Evolutionary conservation across 169 alveolate genomes (phyloP), one percentile per base, ranked within the genome.

Genomic region (Plasmodium cynomolgi): DNA sequence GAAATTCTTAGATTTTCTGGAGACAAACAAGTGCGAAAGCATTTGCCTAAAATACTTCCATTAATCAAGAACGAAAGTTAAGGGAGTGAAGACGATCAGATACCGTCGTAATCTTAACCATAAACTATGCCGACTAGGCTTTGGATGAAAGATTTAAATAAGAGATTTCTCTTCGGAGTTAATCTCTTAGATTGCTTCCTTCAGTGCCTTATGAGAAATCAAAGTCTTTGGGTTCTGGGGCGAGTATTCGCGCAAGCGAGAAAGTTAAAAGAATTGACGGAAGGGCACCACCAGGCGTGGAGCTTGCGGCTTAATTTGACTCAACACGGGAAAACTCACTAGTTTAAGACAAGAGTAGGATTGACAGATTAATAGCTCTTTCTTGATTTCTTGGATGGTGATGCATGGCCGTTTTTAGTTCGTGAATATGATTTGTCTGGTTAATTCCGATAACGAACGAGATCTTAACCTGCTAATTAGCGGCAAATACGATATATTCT

Each of bases 221-320:
- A 96, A 96, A 97, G 98, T 95, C 98, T 97, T 97, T 97, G 98
- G 98, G 98, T 96, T 97, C 98, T 96, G 98, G 98, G 99, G 98
- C 98, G 98, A 97, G 99, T 97, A 97, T 98, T 98, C 98, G 97
- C 98, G 99, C 99, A 97, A 97, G 98, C 98, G 98, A 97, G 99
- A 97, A 98, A 97, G 98, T 97, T 97, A 97, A 96, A 97, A 98
- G 98, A 97, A 97, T 97, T 96, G 98, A 96, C 98, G 98, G 98
- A 97, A 95, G 98, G 98, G 98, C 98, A 98, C 98, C 98, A 96
- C 98, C 98, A 98, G 97, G 98, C 93, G 98, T 96, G 98, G 98
- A 97, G 97, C 98, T 97, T 97, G 98, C 98, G 98, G 97, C 98
- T 97, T 97, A 97, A 97, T 98, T 97, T 96, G 98, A 97, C 98